These are phyloP conservation scores for Neobulgaria alba DNA, from an alignment of 2,329 filamentous ascomycete genomes.

Conservation along the genomic window DNA sequence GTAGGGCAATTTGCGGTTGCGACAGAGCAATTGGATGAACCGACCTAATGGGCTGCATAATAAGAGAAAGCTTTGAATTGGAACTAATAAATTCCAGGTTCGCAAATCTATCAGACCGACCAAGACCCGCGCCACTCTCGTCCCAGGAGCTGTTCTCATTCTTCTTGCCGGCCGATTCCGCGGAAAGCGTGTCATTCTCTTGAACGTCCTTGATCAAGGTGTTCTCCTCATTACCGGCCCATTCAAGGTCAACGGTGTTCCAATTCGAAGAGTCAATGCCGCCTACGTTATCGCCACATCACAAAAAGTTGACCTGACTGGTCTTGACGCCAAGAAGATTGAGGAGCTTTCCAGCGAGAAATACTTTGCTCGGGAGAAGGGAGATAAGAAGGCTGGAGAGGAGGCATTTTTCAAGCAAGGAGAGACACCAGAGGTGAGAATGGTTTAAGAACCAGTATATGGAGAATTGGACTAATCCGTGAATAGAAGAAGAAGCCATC, in stretches of 20 bases:
- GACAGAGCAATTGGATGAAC: slow-evolving; percentile 15
- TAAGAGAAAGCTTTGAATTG: neutral
- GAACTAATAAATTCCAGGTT: slow-evolving; percentile 49
- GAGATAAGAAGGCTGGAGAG: slow-evolving; percentile 90
- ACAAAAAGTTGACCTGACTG: slow-evolving; percentile 73
- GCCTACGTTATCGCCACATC: slow-evolving; percentile 91
- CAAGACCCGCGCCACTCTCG: slow-evolving; percentile 79
- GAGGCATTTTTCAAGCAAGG: slow-evolving; percentile 99
- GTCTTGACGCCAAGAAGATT: slow-evolving; percentile 86
- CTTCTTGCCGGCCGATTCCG: slow-evolving; percentile 99
- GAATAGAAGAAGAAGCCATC: slow-evolving; percentile 91
- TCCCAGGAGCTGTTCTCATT: slow-evolving; percentile 94
- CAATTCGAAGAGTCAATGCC: slow-evolving; percentile 87
- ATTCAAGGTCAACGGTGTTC: slow-evolving; percentile 99
- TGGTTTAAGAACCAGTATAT: slow-evolving; percentile 5
- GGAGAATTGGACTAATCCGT: slow-evolving; percentile 11
- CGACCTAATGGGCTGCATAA: neutral
- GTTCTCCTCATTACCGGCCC: slow-evolving; percentile 98
- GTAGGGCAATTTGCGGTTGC: slow-evolving; percentile 6
- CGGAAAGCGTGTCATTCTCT: slow-evolving; percentile 98
- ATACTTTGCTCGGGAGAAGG: slow-evolving; percentile 97
- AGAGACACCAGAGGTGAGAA: slow-evolving; percentile 91
- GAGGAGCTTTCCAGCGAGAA: slow-evolving; percentile 62
- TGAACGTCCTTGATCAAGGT: slow-evolving; percentile 95
- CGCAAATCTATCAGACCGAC: slow-evolving; percentile 89